phyloP scores from a whole-genome alignment of 2,329 filamentous ascomycete genomes.

The Epicoccum nigrum region DNA sequence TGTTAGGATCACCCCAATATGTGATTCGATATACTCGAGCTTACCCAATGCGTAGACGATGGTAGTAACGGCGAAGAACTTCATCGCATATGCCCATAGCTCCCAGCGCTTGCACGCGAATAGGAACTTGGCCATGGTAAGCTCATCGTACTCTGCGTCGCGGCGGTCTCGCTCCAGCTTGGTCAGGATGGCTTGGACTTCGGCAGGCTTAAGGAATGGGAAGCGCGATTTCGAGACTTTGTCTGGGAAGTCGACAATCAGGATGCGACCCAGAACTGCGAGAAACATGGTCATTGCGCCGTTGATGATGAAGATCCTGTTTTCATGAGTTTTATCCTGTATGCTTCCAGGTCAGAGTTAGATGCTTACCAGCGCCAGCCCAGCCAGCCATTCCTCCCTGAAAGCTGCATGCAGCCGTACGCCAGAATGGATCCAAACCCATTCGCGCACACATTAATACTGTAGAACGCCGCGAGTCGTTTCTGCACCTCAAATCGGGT shows the following conservation, averaged over 20 bases:
- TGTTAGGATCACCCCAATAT: no score
- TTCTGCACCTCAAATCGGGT: conserved; percentile 60
- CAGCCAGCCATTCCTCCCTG: conserved; percentile 17
- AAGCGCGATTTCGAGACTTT: conserved; percentile 28
- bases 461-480: conserved; percentile 56
- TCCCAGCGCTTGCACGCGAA: conserved; percentile 22
- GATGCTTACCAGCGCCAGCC: conserved; percentile 22
- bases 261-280: conserved; percentile 29
- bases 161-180: conserved; percentile 26
- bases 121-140: conserved; percentile 21
- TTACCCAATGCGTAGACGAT: conserved; percentile 27
- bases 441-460: conserved; percentile 57
- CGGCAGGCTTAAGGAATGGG: conserved; percentile 25
- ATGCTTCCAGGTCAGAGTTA: neutral
- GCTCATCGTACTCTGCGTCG: conserved; percentile 25
- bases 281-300: conserved; percentile 45
- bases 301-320: conserved; percentile 64
- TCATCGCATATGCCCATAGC: conserved; percentile 25
- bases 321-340: neutral
- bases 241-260: conserved; percentile 42
- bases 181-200: conserved; percentile 23
- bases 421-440: conserved; percentile 60
- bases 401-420: conserved; percentile 46
- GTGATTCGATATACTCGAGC: no score
- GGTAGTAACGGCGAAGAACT: conserved; percentile 24